Percentiles rank a stretch among this genome's conserved stretches.
phyloP scores from a whole-genome alignment of 768 basidiomycete genomes.

The Mycena galopus region DNA sequence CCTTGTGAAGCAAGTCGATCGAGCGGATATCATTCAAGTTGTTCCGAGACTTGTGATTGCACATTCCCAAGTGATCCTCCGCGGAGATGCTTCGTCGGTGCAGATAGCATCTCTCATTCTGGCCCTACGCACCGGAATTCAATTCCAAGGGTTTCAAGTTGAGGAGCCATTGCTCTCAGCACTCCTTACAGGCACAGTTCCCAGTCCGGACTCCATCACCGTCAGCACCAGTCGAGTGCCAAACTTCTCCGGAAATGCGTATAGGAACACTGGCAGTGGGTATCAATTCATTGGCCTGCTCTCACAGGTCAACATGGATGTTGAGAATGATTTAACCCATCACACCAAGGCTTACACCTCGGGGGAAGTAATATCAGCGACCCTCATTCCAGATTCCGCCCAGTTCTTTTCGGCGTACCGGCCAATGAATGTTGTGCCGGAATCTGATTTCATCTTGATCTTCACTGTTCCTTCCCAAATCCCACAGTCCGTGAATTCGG shows the following conservation, averaged over 20 bases:
- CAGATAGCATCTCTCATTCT: neutral
- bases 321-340: neutral
- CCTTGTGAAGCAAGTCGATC: neutral
- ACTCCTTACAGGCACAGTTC: neutral
- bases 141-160: neutral
- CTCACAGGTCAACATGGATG: neutral
- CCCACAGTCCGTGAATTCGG: neutral
- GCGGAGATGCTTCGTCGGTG: neutral
- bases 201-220: neutral
- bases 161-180: neutral
- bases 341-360: neutral
- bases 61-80: neutral
- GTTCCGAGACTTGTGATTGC: neutral
- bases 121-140: neutral
- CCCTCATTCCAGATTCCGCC: neutral
- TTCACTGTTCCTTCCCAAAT: neutral
- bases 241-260: neutral
- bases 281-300: conserved; percentile 1
- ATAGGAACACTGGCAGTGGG: neutral
- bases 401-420: neutral
- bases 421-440: neutral
- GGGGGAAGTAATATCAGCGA: neutral
- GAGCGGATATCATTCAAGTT: neutral
- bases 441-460: neutral
- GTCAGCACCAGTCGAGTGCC: conserved; percentile 1